Evolutionary conservation across 1,284 basidiomycete species (phyloP), one percentile per base, ranked within the genome.

Genomic region (Thelephora terrestris): DNA sequence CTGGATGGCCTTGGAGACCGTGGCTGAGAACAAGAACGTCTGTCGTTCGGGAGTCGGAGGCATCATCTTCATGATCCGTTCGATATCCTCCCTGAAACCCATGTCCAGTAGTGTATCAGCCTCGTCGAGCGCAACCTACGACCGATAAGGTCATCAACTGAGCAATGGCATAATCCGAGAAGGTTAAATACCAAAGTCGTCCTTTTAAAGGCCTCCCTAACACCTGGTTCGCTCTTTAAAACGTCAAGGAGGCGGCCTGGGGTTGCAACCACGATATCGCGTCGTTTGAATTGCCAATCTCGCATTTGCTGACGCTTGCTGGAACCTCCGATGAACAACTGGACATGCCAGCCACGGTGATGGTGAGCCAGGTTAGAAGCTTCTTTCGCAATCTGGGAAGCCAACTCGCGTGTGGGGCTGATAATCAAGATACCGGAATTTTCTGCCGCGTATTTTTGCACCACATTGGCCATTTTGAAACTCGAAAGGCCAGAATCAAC

Each of bases 11-110:
- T 64, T 77, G 49, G 75, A 89, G 57, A 79, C 79, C 51, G 75
- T 97, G 9, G 95, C 94, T n/a, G 90, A 94, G 70, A 98, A 96
- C 53, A 99, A 73, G 71, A 97, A 87, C 0, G 93, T 98, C 62
- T 94, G 91, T 18, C 94, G 80, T 49, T 81, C 64, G 0, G 79
- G 75, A 2, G 71, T 64, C 29, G 71, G 67, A 16, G 90, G 89
- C n/a, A 98, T 71, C 55, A 74, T 74, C 2, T 70, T 58, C 29
- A 79, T 69, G 58, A 98, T 93, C 1, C 74, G 76, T 35, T 91
- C 78, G 42, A 99, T 81, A 55, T 96, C 93, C 42, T 87, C 79
- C 7, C 87, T 79, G 80, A 99, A 99, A 55, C 95, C 95, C 85
- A 97, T 91, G 55, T 97, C 93, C 38, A 99, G 74, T 12, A 98